phyloP scores from a whole-genome alignment of 2,329 filamentous ascomycete species.

The Ascomycota sp. region DNA sequence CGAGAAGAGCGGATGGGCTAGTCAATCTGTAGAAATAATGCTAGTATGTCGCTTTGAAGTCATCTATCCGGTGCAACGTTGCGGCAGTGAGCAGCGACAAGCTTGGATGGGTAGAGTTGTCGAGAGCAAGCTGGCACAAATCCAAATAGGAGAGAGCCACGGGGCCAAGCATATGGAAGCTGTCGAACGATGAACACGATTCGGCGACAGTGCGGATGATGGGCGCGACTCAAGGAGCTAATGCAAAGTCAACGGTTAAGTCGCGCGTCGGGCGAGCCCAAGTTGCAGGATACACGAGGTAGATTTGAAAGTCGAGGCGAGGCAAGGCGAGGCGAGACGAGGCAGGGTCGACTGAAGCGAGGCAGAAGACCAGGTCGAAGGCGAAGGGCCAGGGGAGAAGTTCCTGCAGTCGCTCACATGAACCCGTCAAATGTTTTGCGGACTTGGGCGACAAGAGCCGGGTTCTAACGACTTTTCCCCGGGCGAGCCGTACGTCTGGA shows the following conservation, averaged over 20 bases:
- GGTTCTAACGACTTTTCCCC: background rate
- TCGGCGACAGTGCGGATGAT: background rate
- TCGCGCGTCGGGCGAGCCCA: background rate
- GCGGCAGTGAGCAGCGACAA: background rate
- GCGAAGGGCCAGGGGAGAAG: background rate
- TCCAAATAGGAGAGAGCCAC: background rate
- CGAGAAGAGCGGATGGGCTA: background rate
- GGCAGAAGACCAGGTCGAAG: background rate
- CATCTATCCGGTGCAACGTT: slow-evolving; percentile 1
- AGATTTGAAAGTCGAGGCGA: background rate
- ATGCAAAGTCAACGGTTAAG: background rate
- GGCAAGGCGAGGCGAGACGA: slow-evolving; percentile 1
- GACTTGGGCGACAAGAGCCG: background rate
- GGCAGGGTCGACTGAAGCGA: background rate
- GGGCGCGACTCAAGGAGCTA: too few relatives aligned
- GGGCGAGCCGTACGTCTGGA: background rate
- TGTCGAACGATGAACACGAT: background rate
- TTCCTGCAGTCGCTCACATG: background rate
- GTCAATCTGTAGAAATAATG: background rate
- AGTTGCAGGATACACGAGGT: background rate
- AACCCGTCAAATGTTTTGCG: background rate
- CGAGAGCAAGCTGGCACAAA: background rate
- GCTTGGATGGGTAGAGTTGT: background rate
- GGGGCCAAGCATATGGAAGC: background rate
- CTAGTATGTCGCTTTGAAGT: background rate